These are phyloP conservation scores for Rhizophora apiculata DNA, from an alignment of 345 rosid species.

Conservation along the genomic window DNA sequence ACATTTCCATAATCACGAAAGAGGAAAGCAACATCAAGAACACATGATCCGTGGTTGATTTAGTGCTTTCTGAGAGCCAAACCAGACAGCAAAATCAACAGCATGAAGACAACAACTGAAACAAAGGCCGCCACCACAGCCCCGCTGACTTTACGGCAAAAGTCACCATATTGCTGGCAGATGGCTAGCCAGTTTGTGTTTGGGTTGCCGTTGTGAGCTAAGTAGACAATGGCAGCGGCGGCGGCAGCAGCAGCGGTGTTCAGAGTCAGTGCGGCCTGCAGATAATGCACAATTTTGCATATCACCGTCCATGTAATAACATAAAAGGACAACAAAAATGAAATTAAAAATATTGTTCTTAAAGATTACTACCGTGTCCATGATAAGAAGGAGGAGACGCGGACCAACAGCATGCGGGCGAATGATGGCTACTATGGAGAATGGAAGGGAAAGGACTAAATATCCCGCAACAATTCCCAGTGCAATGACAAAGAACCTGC, in stretches of 20 bases:
- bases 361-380: slow-evolving; percentile 49
- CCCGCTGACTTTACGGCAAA: slow-evolving; percentile 74
- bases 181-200: slow-evolving; percentile 76
- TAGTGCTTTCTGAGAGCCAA: slow-evolving; percentile 50
- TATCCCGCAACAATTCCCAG: slow-evolving; percentile 61
- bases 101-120: slow-evolving; percentile 39
- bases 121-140: slow-evolving; percentile 72
- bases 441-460: slow-evolving; percentile 74
- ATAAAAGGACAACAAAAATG: too few relatives aligned
- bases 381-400: slow-evolving; percentile 50
- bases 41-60: background rate
- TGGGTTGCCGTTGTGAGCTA: slow-evolving; percentile 82
- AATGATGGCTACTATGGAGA: slow-evolving; percentile 63
- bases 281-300: background rate
- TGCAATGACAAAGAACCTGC: slow-evolving; percentile 74
- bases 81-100: slow-evolving; percentile 56
- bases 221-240: slow-evolving; percentile 68
- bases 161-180: slow-evolving; percentile 80
- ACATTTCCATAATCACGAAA: background rate
- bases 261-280: slow-evolving; percentile 61
- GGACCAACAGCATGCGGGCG: slow-evolving; percentile 72
- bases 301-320: too few relatives aligned
- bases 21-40: background rate
- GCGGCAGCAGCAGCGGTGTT: slow-evolving; percentile 57
- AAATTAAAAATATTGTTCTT: too few relatives aligned